Evolutionary conservation across 495 filamentous ascomycete species (phyloP), one percentile per base, ranked within the genome.

Genomic region (Penicillium daleae): DNA sequence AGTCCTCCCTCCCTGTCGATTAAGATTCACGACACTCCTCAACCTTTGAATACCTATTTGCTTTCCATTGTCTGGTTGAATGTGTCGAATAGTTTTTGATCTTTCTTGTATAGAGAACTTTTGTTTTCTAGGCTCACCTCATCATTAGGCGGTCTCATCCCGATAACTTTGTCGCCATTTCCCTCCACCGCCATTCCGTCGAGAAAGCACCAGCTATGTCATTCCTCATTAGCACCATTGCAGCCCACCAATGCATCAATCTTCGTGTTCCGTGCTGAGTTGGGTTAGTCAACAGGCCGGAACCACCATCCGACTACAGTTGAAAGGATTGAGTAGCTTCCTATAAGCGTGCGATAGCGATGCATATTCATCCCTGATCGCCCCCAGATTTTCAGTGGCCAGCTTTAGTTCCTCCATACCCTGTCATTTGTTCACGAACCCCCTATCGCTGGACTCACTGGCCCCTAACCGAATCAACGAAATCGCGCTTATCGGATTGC

Each of bases 401-500:
- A 6, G 15, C n/a, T n/a, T 17, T 2, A 40, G 37, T 31, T 44
- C 40, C 7, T 46, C 42, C 21, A 46, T 17, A 40, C 54, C 55
- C 46, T 53, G 31, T 44, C 48, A 26, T 57, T 46, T 27, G 24
- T 61, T 46, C 62, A 58, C 48, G 61, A 63, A 61, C 55, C 22
- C 51, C 58, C 42, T 39, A 26, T 60, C 56, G 35, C 33, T 53
- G 26, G 22, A 40, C n/a, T 57, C 27, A 60, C 51, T 56, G 57
- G 50, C 42, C 6, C 39, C 15, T 49, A 49, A 13, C 52, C 62
- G 57, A 64, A 60, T 64, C 62, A 60, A 51, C 62, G 56, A 40
- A 62, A 46, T 58, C 53, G 48, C 44, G 60, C 67, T 65, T 63
- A 66, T 69, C 69, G 44, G 22, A 15, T 58, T 61, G 40, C 15